Conservation (phyloP, 257 asterid species). For the Solanum ossicruentum region DNA sequence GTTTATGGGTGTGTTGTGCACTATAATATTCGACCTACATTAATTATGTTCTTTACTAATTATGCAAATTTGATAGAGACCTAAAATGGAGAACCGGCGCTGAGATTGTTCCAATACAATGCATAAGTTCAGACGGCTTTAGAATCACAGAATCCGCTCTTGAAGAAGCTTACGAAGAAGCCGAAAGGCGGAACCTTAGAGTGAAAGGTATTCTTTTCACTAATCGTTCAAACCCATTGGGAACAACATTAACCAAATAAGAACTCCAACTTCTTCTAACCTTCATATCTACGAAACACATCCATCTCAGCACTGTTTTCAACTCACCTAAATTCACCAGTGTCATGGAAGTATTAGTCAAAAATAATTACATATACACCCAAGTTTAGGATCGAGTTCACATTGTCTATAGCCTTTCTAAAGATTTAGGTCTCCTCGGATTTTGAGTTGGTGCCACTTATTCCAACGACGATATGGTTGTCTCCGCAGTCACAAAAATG, state of each 20-base stretch:
- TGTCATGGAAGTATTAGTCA: neutral
- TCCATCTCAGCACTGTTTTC: conserved; percentile 8
- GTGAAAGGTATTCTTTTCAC: conserved; percentile 5
- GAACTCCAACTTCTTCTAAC: neutral
- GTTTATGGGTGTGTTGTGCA: too few relatives aligned
- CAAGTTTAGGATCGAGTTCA: neutral
- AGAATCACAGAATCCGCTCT: conserved; percentile 1
- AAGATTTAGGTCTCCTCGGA: conserved; percentile 3
- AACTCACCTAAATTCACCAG: conserved; percentile 3
- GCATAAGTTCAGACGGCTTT: neutral
- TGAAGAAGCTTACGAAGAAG: conserved; percentile 1
- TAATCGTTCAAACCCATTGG: conserved; percentile 5
- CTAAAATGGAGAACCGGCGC: conserved; percentile 9
- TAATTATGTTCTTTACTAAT: neutral
- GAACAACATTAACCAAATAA: neutral
- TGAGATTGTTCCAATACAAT: conserved; percentile 5
- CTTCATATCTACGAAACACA: neutral
- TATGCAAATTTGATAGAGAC: conserved; percentile 4
- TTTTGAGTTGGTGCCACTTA: conserved; percentile 9
- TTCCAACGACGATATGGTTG: conserved; percentile 1
- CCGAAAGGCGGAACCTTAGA: neutral
- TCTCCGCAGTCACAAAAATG: conserved; percentile 4
- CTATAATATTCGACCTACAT: neutral
- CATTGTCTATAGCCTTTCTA: conserved; percentile 5
- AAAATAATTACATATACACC: neutral